A percentile compares a stretch with the other conserved stretches of the same genome.
These are phyloP conservation scores for Rhodotorula sp. DNA, from an alignment of 1,284 basidiomycete genomes.

Conservation along the genomic window DNA sequence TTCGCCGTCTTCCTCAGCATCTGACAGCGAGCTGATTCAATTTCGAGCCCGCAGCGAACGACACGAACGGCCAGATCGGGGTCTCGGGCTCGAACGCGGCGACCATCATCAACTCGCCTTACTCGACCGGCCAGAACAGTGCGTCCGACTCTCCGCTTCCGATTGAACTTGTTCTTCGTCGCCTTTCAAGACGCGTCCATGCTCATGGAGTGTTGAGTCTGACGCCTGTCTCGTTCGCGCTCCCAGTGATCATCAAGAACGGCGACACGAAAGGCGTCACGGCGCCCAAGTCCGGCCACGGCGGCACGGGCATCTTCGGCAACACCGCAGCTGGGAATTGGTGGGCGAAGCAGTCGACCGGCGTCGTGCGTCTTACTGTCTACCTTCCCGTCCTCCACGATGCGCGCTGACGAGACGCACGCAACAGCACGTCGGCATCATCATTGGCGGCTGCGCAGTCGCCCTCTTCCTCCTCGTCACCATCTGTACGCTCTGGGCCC, in stretches of 20 bases:
- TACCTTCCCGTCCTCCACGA: too few relatives aligned
- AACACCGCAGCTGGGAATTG: slow-evolving; percentile 31
- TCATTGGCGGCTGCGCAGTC: slow-evolving; percentile 26
- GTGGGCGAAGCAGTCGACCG: slow-evolving; percentile 30
- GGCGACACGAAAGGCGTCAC: slow-evolving; percentile 31
- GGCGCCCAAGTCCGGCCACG: background rate
- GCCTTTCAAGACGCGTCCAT: too few relatives aligned
- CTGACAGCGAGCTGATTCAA: background rate
- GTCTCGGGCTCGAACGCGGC: slow-evolving; percentile 19
- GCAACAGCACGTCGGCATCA: slow-evolving; percentile 34
- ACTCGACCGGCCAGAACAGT: slow-evolving; percentile 39
- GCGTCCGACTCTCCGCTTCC: background rate
- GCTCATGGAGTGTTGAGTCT: too few relatives aligned
- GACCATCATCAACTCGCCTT: slow-evolving; percentile 36
- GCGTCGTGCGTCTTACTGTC: slow-evolving; percentile 17
- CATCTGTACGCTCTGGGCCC: slow-evolving; percentile 32
- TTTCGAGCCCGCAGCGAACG: slow-evolving; percentile 19
- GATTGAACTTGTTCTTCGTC: too few relatives aligned
- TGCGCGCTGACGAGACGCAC: background rate
- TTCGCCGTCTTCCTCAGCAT: background rate
- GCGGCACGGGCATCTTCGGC: slow-evolving; percentile 13
- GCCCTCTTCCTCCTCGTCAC: slow-evolving; percentile 33
- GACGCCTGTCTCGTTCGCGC: background rate
- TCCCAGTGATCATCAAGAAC: slow-evolving; percentile 31
- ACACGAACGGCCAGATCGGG: slow-evolving; percentile 31